Base-by-base conservation (phyloP, 495 filamentous ascomycete genomes). In the Thermochaetoides thermophila region DNA sequence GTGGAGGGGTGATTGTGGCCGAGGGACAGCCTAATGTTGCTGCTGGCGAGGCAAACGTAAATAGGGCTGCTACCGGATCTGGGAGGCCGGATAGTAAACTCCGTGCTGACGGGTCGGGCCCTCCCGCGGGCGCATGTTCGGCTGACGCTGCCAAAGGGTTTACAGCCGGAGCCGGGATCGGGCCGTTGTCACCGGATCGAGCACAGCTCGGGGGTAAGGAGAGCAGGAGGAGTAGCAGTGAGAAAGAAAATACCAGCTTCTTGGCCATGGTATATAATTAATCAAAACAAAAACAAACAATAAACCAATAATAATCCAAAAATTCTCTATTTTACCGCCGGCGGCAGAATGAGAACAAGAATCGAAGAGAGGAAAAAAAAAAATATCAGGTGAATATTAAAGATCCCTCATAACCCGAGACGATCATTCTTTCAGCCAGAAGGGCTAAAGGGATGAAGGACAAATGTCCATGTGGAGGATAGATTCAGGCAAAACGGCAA, bases 381-480 rank as follows among this genome's bases (percentile, higher is more conserved):
- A n/a, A n/a, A n/a, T n/a, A n/a, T n/a, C n/a, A n/a, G n/a, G n/a
- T n/a, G n/a, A n/a, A n/a, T n/a, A n/a, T n/a, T n/a, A n/a, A n/a
- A n/a, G n/a, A n/a, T n/a, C n/a, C n/a, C n/a, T n/a, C n/a, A n/a
- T n/a, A n/a, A n/a, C 31, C 11, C 29, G 19, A 37, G 49, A 18
- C 43, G 46, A 53, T 53, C 50, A 53, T 53, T 26, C 32, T 47
- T 47, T 48, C 40, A 46, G 47, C 39, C 46, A 46, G 32, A 38
- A 39, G 13, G 27, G 15, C n/a, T 24, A 15, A 7, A 14, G 14
- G 31, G 36, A 21, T 25, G 28, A 25, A 26, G 7, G 35, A 27
- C n/a, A n/a, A n/a, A n/a, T n/a, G n/a, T n/a, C n/a, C n/a, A n/a
- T n/a, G n/a, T n/a, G n/a, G n/a, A n/a, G n/a, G n/a, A n/a, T n/a